Evolutionary conservation across 2,329 filamentous ascomycete genomes (phyloP), one percentile per base, ranked within the genome.

Genomic region (Sporothrix dimorphospora): DNA sequence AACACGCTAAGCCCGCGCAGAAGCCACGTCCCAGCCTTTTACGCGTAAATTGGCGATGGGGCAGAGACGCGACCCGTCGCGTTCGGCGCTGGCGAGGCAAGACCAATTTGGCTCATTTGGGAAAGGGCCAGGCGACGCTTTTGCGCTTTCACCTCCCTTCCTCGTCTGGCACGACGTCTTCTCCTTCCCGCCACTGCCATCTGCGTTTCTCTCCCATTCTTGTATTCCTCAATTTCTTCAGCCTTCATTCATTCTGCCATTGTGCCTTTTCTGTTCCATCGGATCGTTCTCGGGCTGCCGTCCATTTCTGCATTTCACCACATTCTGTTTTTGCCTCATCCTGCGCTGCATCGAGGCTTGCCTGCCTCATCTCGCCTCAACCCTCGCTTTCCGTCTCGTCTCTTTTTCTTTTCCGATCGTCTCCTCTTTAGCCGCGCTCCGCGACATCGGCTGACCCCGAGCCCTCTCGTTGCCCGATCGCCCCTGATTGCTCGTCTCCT

Each of bases 21-120:
- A 40, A 30, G 9, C 42, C 45, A 27, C 69, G 69, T 19, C 49
- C 27, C 24, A 57, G 47, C 63, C 40, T 38, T 71, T 69, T 21
- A 65, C 73, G 73, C 73, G 74, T 75, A 70, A 74, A 73, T 72
- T 59, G 72, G 55, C 57, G 34, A 65, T 68, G 30, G 8, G 4
- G 38, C 38, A 42, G 21, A 49, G 72, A 73, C 69, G 71, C 72
- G 74, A 65, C 71, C 21, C 16, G 40, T 70, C 70, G 72, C 66
- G 72, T 70, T 73, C 38, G 24, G 27, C 27, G 6, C 24, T 30
- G 63, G 34, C 42, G 47, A 71, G 63, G 34, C 65, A 68, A 65
- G 30, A 24, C 51, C 27, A 57, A 65, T 71, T 70, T 66, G 40
- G 42, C 14, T 51, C 63, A 47, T 67, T 51, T 67, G 61, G 47